Evolutionary conservation across 148 eudicot genomes (phyloP).

Genomic region (Chenopodium quinoa): DNA sequence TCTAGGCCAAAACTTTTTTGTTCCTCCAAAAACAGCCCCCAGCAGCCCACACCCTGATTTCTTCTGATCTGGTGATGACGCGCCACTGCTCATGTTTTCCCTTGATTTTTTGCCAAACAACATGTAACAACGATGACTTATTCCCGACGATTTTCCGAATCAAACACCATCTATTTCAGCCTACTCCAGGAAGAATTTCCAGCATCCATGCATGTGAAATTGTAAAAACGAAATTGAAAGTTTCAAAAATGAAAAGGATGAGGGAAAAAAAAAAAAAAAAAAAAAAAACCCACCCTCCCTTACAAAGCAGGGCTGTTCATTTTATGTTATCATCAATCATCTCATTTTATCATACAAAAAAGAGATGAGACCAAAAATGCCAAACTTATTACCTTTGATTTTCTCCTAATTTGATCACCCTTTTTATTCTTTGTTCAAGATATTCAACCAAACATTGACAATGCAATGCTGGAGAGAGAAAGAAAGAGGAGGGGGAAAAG

Average conservation of each 20-base stretch:
- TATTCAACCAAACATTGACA: slow-evolving; percentile 13
- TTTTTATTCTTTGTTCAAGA: slow-evolving; percentile 7
- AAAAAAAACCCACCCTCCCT: background rate
- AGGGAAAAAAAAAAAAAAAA: too few relatives aligned
- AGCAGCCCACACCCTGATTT: slow-evolving; percentile 68
- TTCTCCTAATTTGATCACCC: background rate
- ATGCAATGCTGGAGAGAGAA: slow-evolving; percentile 8
- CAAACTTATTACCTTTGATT: background rate
- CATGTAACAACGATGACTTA: slow-evolving; percentile 1
- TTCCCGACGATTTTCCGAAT: background rate
- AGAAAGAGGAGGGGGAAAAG: background rate
- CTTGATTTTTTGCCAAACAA: background rate
- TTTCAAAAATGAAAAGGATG: background rate
- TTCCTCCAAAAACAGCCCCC: slow-evolving; percentile 63
- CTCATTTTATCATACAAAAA: background rate
- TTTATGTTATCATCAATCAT: background rate
- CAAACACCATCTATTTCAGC: slow-evolving; percentile 8
- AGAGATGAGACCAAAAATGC: background rate
- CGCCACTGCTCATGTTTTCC: slow-evolving; percentile 39
- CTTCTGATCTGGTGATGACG: slow-evolving; percentile 36
- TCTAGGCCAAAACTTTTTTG: slow-evolving; percentile 46
- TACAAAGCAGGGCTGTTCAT: slow-evolving; percentile 20
- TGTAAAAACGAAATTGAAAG: slow-evolving; percentile 7
- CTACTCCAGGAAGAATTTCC: background rate
- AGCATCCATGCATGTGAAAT: slow-evolving; percentile 21